Conservation (phyloP, 345 rosid genomes). For the Rhodamnia rubescens region DNA sequence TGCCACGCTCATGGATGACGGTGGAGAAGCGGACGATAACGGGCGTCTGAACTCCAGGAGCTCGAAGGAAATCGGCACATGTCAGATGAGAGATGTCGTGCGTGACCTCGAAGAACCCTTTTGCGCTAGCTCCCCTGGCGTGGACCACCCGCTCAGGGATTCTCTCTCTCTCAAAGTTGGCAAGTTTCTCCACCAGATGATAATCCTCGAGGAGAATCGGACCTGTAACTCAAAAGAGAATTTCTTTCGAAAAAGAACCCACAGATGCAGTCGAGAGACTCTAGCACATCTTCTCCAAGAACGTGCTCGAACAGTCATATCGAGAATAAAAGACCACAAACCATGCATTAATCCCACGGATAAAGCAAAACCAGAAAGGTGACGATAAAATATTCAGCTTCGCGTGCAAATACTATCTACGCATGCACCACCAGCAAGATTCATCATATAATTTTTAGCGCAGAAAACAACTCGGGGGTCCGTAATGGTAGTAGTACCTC, state of each 20-base stretch:
- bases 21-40: slow-evolving; percentile 96
- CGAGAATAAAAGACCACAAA: neutral
- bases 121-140: slow-evolving; percentile 97
- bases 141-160: slow-evolving; percentile 99
- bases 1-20: slow-evolving; percentile 96
- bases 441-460: neutral
- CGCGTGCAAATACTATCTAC: neutral
- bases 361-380: neutral
- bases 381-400: neutral
- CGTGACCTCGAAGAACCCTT: slow-evolving; percentile 97
- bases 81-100: slow-evolving; percentile 70
- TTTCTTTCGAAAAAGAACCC: neutral
- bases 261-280: neutral
- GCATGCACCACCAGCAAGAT: neutral
- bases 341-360: neutral
- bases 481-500: slow-evolving; percentile 33
- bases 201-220: slow-evolving; percentile 96
- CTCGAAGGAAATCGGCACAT: slow-evolving; percentile 93
- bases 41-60: slow-evolving; percentile 91
- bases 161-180: slow-evolving; percentile 87
- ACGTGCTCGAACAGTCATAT: neutral
- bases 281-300: neutral
- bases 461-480: neutral
- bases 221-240: slow-evolving; percentile 26
- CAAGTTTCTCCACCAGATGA: slow-evolving; percentile 84